phyloP scores from a whole-genome alignment of 495 filamentous ascomycete genomes.

The Tetracladium marchalianum region DNA sequence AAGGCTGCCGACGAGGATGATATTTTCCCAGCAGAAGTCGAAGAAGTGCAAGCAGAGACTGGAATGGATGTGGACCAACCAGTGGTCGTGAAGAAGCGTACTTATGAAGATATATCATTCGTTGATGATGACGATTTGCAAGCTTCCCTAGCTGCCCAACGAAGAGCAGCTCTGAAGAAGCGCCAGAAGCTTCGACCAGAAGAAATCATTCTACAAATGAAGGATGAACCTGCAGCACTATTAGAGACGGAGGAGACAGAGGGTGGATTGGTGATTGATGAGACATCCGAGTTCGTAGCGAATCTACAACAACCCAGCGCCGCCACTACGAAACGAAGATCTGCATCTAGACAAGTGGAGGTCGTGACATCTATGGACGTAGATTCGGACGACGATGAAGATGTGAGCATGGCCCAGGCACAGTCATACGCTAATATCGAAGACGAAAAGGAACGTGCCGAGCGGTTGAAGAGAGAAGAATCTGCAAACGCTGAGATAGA shows the following conservation, averaged over 20 bases:
- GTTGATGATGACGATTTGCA: slow-evolving; percentile 92
- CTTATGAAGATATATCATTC: slow-evolving; percentile 58
- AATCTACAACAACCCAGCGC: slow-evolving; percentile 61
- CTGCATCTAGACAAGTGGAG: slow-evolving; percentile 22
- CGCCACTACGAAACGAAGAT: slow-evolving; percentile 40
- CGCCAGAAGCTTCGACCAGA: slow-evolving; percentile 73
- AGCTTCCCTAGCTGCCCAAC: slow-evolving; percentile 68
- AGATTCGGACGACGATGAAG: slow-evolving; percentile 34
- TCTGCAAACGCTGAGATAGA: slow-evolving; percentile 41
- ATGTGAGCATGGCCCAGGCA: slow-evolving; percentile 58
- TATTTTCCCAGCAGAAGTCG: slow-evolving; percentile 40
- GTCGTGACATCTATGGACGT: slow-evolving; percentile 38
- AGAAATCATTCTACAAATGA: slow-evolving; percentile 74
- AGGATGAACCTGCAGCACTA: slow-evolving; percentile 57
- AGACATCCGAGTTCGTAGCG: slow-evolving; percentile 89
- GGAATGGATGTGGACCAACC: slow-evolving; percentile 72
- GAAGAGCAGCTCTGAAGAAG: slow-evolving; percentile 78
- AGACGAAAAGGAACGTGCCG: slow-evolving; percentile 40
- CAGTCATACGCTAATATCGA: slow-evolving; percentile 46
- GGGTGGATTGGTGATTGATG: slow-evolving; percentile 78
- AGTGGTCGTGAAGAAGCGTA: slow-evolving; percentile 45
- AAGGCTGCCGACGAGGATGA: slow-evolving; percentile 66
- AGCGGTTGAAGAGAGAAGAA: slow-evolving; percentile 40
- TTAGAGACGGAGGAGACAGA: slow-evolving; percentile 40
- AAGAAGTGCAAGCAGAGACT: slow-evolving; percentile 26